Conservation (phyloP, 2,329 filamentous ascomycete species). For the Zymoseptoria tritici region DNA sequence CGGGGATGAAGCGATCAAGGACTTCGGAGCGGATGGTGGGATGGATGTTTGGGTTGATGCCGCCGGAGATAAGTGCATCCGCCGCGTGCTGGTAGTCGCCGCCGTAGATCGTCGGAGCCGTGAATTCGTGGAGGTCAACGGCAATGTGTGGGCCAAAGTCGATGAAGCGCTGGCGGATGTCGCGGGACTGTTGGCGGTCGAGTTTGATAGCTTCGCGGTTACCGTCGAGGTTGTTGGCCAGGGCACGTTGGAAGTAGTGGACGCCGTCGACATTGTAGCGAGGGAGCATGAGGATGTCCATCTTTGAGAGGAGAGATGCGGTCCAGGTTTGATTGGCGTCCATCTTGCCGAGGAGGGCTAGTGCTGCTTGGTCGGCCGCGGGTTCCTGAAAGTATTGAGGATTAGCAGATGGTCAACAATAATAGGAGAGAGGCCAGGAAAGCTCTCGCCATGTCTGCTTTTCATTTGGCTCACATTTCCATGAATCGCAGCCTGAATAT, state of each 20-base stretch:
- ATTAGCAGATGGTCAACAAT: background rate
- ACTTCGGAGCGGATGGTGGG: constrained; percentile 27
- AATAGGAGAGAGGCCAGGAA: background rate
- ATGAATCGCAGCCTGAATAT: constrained; percentile 32
- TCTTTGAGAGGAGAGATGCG: constrained; percentile 24
- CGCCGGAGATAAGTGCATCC: constrained; percentile 24
- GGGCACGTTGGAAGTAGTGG: constrained; percentile 19
- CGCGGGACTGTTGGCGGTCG: constrained; percentile 23
- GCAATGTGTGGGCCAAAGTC: constrained; percentile 27
- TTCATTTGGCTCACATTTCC: constrained; percentile 19
- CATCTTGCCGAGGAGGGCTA: constrained; percentile 32
- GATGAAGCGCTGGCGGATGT: constrained; percentile 27
- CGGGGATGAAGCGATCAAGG: constrained; percentile 25
- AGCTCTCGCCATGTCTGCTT: background rate
- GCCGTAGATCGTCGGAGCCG: constrained; percentile 20
- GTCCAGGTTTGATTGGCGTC: constrained; percentile 29
- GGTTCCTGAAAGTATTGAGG: constrained; percentile 21
- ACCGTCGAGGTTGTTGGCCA: constrained; percentile 18
- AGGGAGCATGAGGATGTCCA: constrained; percentile 25
- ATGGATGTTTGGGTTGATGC: constrained; percentile 18
- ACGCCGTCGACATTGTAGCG: constrained; percentile 17
- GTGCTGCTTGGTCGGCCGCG: constrained; percentile 30
- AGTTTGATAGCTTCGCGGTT: constrained; percentile 26
- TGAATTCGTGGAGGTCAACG: constrained; percentile 32
- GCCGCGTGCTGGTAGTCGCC: constrained; percentile 27